phyloP scores from a whole-genome alignment of 176 grass and related monocot genomes.

The Musa acuminata region DNA sequence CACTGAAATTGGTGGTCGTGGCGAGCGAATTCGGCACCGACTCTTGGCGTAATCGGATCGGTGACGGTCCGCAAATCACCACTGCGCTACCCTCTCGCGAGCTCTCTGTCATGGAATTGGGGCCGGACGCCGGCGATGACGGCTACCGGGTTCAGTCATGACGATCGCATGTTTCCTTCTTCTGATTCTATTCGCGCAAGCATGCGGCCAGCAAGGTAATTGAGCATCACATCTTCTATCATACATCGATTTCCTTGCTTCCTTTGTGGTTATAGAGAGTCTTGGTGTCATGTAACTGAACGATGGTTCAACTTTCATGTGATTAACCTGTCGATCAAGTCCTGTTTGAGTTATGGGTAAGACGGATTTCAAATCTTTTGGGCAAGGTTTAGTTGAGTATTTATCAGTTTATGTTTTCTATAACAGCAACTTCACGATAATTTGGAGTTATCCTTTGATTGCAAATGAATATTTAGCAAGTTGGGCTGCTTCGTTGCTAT shows the following conservation, averaged over 20 bases:
- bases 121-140: constrained; percentile 6
- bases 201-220: constrained; percentile 6
- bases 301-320: not conserved
- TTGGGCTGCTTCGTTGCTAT: too few relatives aligned
- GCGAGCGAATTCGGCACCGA: not conserved
- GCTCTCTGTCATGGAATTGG: constrained; percentile 1
- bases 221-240: not conserved
- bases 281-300: not conserved
- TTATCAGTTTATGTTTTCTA: too few relatives aligned
- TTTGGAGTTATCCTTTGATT: not conserved
- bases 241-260: too few relatives aligned
- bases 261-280: not conserved
- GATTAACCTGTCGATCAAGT: not conserved
- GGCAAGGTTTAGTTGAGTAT: not conserved
- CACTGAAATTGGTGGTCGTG: not conserved
- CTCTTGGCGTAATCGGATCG: too few relatives aligned
- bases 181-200: not conserved
- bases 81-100: not conserved
- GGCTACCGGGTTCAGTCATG: not conserved
- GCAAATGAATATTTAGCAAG: not conserved
- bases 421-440: not conserved
- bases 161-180: constrained; percentile 9
- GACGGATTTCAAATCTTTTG: not conserved
- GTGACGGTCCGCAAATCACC: too few relatives aligned
- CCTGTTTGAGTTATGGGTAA: not conserved